Evolutionary conservation across 192 early-diverging fungal species (phyloP), one percentile per base, ranked within the genome.

Genomic region (Umbelopsis isabellina): DNA sequence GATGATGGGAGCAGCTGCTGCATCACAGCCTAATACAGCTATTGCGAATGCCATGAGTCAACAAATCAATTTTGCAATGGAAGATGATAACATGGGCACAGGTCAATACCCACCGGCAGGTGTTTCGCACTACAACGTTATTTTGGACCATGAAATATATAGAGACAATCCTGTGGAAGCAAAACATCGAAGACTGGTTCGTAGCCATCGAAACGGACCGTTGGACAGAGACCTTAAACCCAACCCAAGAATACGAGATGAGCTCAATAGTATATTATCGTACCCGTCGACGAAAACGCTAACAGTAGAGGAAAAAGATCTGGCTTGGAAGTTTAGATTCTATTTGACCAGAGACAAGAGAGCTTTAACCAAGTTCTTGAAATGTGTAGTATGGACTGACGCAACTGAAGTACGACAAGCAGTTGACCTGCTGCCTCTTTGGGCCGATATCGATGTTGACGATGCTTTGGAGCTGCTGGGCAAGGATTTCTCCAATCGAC

Each of bases 301-400:
- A 15, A 91, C 89, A 0, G 86, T 87, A 30, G 91, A 92, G 65
- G 94, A 97, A 72, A 97, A 97, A 74, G 95, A 99, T 70, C 71
- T 96, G n/a, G 79, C 98, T 23, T 99, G 98, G 98, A 98, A 97
- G 73, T 99, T 96, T 78, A 85, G 98, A 65, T 98, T 94, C 68
- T 96, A 97, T 71, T 81, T 99, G 48, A 94, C 95, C 22, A 79
- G 92, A 22, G 96, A 99, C 82, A 97, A 95, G 69, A 91, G 92
- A 45, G 91, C 98, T 1, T 81, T 98, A 58, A 98, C 98, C 53
- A 99, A 99, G 79, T 99, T 99, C 81, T 79, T 99, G 16, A 96
- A 95, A 75, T 95, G 92, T 61, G 98, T 99, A 11, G 91, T 91
- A 6, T 99, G 98, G 98, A 87, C 82, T 27, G 98, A 99, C 69